These are phyloP conservation scores for Curvularia spicifera DNA, from an alignment of 2,329 filamentous ascomycete species.

Conservation along the genomic window DNA sequence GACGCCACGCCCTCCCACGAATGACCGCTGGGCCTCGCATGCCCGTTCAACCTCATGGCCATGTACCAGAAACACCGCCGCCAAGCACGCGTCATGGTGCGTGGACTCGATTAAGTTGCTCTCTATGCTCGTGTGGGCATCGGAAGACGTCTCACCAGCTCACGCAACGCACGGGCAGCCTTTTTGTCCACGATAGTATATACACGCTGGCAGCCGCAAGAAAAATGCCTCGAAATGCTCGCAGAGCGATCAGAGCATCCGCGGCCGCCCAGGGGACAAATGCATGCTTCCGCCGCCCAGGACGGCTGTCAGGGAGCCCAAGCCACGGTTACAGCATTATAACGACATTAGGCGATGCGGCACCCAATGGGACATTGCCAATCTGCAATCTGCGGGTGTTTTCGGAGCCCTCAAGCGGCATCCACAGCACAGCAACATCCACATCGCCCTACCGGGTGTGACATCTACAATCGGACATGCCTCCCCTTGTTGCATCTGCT, in stretches of 20 bases:
- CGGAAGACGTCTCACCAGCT: slow-evolving; percentile 19
- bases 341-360: slow-evolving; percentile 3
- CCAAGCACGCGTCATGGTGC: not conserved
- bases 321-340: slow-evolving; percentile 1
- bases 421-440: not conserved
- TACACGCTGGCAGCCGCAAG: slow-evolving; percentile 7
- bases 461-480: slow-evolving; percentile 11
- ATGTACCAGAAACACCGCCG: not conserved
- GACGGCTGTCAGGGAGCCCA: not conserved
- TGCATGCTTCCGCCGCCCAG: not conserved
- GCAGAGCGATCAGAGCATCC: not conserved
- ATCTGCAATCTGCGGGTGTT: slow-evolving; percentile 5
- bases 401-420: slow-evolving; percentile 2
- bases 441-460: slow-evolving; percentile 4
- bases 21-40: not conserved
- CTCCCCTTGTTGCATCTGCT: not conserved
- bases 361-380: slow-evolving; percentile 1
- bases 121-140: slow-evolving; percentile 5
- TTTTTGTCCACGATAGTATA: slow-evolving; percentile 8
- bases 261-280: slow-evolving; percentile 1
- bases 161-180: slow-evolving; percentile 2
- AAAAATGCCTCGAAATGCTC: slow-evolving; percentile 9
- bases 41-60: not conserved
- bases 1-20: slow-evolving; percentile 1
- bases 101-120: not conserved